These are phyloP conservation scores for Rhodotorula sphaerocarpa DNA, from an alignment of 768 basidiomycete genomes.

Conservation along the genomic window DNA sequence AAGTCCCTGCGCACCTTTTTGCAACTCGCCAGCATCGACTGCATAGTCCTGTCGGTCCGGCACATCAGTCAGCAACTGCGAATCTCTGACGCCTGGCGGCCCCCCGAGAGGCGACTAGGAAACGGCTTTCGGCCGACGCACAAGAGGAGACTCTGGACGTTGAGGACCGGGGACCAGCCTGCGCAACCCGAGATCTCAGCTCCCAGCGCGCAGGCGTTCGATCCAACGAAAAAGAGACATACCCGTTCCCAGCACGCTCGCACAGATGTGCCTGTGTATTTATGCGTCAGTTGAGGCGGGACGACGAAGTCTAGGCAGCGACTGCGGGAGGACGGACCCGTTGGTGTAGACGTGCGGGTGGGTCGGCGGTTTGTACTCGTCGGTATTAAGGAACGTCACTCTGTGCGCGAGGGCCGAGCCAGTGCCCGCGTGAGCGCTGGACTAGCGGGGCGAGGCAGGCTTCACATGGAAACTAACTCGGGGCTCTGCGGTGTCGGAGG, in stretches of 20 bases:
- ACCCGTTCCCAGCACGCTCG: constrained; percentile 68
- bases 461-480: too few species aligned
- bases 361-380: constrained; percentile 58
- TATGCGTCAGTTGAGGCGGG: too few species aligned
- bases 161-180: constrained; percentile 84
- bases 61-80: constrained; percentile 53
- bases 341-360: constrained; percentile 71
- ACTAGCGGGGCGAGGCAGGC: too few species aligned
- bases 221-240: neutral
- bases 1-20: constrained; percentile 51
- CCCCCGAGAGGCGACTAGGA: too few species aligned
- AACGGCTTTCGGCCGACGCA: neutral
- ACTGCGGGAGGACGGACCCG: neutral
- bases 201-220: neutral
- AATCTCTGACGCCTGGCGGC: too few species aligned
- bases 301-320: too few species aligned
- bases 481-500: constrained; percentile 52
- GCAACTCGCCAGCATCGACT: constrained; percentile 87
- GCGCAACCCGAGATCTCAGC: constrained; percentile 28
- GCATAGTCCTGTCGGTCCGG: constrained; percentile 54
- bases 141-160: constrained; percentile 38
- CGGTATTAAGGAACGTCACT: constrained; percentile 70
- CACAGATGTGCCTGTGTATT: constrained; percentile 63
- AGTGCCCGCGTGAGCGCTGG: too few species aligned
- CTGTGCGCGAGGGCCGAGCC: too few species aligned